Evolutionary conservation across 345 rosid species (phyloP), one percentile per base, ranked within the genome.

Genomic region (Salix viminalis): DNA sequence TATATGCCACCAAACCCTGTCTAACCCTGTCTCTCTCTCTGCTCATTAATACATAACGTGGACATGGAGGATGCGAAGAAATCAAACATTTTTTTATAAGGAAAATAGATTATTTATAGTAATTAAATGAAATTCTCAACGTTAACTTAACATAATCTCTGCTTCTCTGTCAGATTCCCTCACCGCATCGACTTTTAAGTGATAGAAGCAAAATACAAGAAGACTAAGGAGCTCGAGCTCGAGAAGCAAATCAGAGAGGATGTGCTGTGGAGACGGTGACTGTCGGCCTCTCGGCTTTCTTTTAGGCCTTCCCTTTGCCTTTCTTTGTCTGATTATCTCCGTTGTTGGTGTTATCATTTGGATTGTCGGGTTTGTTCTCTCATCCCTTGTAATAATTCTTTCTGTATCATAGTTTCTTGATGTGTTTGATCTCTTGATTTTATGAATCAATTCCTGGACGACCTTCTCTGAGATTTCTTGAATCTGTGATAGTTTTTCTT

Each of bases 221-320:
- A 46, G 52, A 46, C 4, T 1, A 15, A 7, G n/a, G n/a, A 32
- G 23, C 11, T 5, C 32, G 13, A 30, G 44, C 9, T 28, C 21
- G 14, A 69, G 15, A 23, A 4, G 4, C 21, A 56, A 16, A 14
- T 3, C 14, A 42, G 65, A 6, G 58, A 66, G n/a, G 15, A 81
- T 81, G 83, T 76, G 83, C 77, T 46, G 71, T 67, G 77, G 4
- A 54, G 76, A 79, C 72, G 74, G 64, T 74, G 79, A 77, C 32
- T 81, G 84, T 60, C 70, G 84, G 65, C 84, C 84, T 50, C 34
- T 81, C 52, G 84, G 81, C n/a, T 81, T 81, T 62, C 81, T 81
- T 52, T 13, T 81, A 21, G 81, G 84, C 77, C 84, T 81, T 12
- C 84, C 84, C 28, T 81, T 81, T 54, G 84, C 84, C 14, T 74